Evolutionary conservation across 768 basidiomycete genomes (phyloP), one percentile per base, ranked within the genome.

Genomic region (Dioszegia hungarica): DNA sequence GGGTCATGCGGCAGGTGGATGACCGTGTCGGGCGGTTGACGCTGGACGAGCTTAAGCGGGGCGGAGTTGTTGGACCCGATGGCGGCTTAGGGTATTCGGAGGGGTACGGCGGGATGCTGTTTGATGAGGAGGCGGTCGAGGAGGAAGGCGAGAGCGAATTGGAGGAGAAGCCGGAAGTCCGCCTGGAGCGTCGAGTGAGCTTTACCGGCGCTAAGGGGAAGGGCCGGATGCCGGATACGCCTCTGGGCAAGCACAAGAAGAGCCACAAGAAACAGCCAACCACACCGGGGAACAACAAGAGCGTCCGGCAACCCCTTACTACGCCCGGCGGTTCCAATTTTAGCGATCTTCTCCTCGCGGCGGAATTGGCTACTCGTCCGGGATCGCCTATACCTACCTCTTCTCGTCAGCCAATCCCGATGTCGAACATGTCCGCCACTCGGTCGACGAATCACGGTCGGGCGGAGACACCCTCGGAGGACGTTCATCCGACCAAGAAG

Each of bases 301-400:
- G 19, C 12, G 6, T 8, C 49, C 62, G 29, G 2, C 58, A 53
- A 15, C 60, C 60, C 9, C 20, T 51, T 29, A 68, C 71, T 3
- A 73, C 71, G 4, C 71, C 71, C 6, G 71, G 71, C 14, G 71
- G 71, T 25, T 64, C 64, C 57, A 69, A 67, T 29, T 67, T 73
- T 50, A 62, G 49, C 24, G 71, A 73, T 57, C 43, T 73, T 12
- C 59, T 73, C 3, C 59, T 66, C 4, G 71, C 71, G n/a, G 71
- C 71, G 33, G 68, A 69, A 50, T 43, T 73, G 45, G 71, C 68
- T 25, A 66, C 62, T 27, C 48, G 67, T 24, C 66, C 67, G 15
- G 54, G 48, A 10, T 63, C 63, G 5, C 67, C 70, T n/a, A 61
- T 62, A 17, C 63, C 60, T 10, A 51, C 56, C 17, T 24, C 33